Conservation (phyloP, 106 monocot species). For the Allium fistulosum region DNA sequence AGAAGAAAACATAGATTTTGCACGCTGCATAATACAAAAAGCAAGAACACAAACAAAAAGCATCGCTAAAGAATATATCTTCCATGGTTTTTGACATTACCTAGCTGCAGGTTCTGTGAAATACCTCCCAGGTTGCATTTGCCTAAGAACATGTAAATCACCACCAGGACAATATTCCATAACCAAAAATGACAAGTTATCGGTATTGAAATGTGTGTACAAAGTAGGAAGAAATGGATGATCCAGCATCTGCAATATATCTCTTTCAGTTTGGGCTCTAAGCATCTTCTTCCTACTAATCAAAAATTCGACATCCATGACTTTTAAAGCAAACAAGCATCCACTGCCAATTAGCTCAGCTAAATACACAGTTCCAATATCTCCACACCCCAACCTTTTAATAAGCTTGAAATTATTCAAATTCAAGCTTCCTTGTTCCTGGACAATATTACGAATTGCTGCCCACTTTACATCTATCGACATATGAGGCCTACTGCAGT, state of each 20-base stretch:
- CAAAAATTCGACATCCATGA: constrained; percentile 66
- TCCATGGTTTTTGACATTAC: constrained; percentile 10
- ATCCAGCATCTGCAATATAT: constrained; percentile 77
- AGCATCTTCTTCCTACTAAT: constrained; percentile 66
- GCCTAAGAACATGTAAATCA: constrained; percentile 72
- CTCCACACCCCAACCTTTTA: constrained; percentile 76
- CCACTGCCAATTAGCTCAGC: constrained; percentile 49
- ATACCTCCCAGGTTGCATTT: constrained; percentile 53
- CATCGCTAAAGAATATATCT: too few relatives aligned
- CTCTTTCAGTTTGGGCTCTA: constrained; percentile 76
- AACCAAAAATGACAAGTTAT: constrained; percentile 64
- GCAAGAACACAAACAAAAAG: too few relatives aligned
- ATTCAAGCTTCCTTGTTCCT: constrained; percentile 28
- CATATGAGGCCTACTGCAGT: constrained; percentile 53
- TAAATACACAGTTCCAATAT: constrained; percentile 73
- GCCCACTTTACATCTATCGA: constrained; percentile 58
- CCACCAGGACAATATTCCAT: constrained; percentile 83
- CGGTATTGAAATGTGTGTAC: constrained; percentile 59
- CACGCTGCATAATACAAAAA: too few relatives aligned
- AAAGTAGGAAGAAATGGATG: constrained; percentile 84
- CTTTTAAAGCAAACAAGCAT: constrained; percentile 74
- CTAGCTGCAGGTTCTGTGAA: constrained; percentile 75
- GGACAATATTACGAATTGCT: constrained; percentile 30
- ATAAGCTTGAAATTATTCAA: constrained; percentile 57
- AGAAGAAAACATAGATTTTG: too few relatives aligned